phyloP scores from a whole-genome alignment of 345 rosid species.

The Pistacia atlantica region DNA sequence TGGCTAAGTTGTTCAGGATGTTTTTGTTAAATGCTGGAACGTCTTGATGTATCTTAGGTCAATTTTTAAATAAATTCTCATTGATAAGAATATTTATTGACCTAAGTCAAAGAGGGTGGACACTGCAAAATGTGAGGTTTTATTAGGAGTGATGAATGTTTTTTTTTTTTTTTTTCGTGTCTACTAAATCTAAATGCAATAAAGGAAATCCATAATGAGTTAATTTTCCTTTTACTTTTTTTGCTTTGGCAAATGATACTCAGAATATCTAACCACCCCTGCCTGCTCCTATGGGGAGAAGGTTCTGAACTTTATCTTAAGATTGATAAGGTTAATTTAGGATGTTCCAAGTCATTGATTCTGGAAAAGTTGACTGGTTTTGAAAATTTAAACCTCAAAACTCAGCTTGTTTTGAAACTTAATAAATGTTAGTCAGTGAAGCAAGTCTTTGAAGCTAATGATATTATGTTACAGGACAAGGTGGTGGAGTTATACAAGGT shows the following conservation, averaged over 20 bases:
- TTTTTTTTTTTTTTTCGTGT: neutral
- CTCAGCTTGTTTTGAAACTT: neutral
- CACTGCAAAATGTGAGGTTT: neutral
- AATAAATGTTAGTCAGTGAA: neutral
- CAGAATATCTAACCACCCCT: neutral
- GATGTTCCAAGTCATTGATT: neutral
- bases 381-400: slow-evolving; percentile 3
- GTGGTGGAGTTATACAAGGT: slow-evolving; percentile 95
- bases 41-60: neutral
- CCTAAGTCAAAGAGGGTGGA: neutral
- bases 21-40: neutral
- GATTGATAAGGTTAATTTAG: neutral
- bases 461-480: slow-evolving; percentile 60
- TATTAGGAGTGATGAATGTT: neutral
- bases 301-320: neutral
- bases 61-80: neutral
- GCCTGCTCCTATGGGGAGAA: neutral
- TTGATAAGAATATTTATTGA: neutral
- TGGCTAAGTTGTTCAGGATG: neutral
- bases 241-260: neutral
- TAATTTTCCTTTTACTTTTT: neutral
- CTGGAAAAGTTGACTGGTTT: neutral
- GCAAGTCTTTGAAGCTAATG: slow-evolving; percentile 14
- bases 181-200: neutral
- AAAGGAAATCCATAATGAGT: neutral